Evolutionary conservation across 257 asterid genomes (phyloP).

Genomic region (Thymus mandschuricus): DNA sequence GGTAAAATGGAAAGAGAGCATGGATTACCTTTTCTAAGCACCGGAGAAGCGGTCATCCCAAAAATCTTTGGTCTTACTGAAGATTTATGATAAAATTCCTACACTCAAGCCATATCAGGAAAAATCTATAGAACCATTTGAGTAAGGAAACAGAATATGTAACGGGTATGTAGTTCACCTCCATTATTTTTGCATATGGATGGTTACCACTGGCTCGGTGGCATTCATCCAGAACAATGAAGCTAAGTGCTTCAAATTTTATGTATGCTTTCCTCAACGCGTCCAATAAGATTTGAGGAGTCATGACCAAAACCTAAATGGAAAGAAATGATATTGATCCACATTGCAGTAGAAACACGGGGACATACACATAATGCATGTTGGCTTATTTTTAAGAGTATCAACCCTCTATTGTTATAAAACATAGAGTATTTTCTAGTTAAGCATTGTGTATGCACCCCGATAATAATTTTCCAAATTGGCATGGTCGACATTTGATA

Average conservation of each 20-base stretch:
- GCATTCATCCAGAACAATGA: conserved; percentile 82
- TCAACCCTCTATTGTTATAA: background rate
- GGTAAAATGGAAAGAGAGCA: background rate
- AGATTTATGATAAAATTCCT: conserved; percentile 76
- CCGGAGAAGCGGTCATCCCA: conserved; percentile 81
- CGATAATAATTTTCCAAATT: background rate
- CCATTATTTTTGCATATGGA: conserved; percentile 81
- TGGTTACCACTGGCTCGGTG: conserved; percentile 83
- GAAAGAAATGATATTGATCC: conserved; percentile 10
- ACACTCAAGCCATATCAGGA: conserved; percentile 34
- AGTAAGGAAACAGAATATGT: background rate
- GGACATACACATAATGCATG: background rate
- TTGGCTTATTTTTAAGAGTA: background rate
- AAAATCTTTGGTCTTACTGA: conserved; percentile 61
- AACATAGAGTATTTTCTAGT: conserved; percentile 13
- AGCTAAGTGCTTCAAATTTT: conserved; percentile 50
- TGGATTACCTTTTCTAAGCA: conserved; percentile 58
- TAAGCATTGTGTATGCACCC: background rate
- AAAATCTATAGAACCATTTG: background rate
- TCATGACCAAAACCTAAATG: conserved; percentile 83
- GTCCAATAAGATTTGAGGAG: conserved; percentile 84
- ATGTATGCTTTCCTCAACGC: conserved; percentile 69
- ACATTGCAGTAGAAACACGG: conserved; percentile 12
- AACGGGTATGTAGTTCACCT: conserved; percentile 45
- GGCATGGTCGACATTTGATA: background rate